Percentiles rank a stretch among this genome's conserved stretches.
Conservation (phyloP, 495 filamentous ascomycete species). For the Thozetella sp. region DNA sequence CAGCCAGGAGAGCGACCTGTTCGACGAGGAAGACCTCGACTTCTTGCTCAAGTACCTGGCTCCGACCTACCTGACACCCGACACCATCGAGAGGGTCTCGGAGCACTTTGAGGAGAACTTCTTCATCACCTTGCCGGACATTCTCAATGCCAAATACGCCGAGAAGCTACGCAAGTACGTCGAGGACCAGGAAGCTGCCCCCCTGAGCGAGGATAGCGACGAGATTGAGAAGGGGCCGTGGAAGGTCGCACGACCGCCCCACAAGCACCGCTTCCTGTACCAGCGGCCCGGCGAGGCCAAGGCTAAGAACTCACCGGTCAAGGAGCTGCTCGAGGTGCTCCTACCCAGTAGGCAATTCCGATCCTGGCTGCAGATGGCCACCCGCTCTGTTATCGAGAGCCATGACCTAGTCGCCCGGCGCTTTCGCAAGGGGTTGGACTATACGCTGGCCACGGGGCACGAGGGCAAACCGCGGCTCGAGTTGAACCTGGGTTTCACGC, state of each 20-base stretch:
- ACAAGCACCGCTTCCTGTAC: conserved; percentile 94
- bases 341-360: conserved; percentile 86
- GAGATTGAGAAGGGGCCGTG: conserved; percentile 66
- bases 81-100: conserved; percentile 81
- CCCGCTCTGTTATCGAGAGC: conserved; percentile 65
- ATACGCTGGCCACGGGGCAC: conserved; percentile 86
- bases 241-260: conserved; percentile 83
- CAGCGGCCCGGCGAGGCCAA: conserved; percentile 47
- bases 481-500: conserved; percentile 81
- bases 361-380: conserved; percentile 85
- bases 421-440: conserved; percentile 87
- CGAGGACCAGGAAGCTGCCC: conserved; percentile 58
- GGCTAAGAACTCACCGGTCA: conserved; percentile 57
- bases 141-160: conserved; percentile 78
- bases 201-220: conserved; percentile 43
- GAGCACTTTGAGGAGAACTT: conserved; percentile 81
- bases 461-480: conserved; percentile 84
- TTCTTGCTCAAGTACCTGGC: conserved; percentile 88
- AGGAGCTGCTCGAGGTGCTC: conserved; percentile 75
- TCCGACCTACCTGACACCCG: conserved; percentile 90
- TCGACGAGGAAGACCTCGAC: conserved; percentile 76
- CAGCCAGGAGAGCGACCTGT: conserved; percentile 48
- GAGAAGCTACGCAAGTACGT: conserved; percentile 68
- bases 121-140: conserved; percentile 74
- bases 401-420: conserved; percentile 75